phyloP scores from a whole-genome alignment of 495 filamentous ascomycete species.

The Rostrohypoxylon terebratum region DNA sequence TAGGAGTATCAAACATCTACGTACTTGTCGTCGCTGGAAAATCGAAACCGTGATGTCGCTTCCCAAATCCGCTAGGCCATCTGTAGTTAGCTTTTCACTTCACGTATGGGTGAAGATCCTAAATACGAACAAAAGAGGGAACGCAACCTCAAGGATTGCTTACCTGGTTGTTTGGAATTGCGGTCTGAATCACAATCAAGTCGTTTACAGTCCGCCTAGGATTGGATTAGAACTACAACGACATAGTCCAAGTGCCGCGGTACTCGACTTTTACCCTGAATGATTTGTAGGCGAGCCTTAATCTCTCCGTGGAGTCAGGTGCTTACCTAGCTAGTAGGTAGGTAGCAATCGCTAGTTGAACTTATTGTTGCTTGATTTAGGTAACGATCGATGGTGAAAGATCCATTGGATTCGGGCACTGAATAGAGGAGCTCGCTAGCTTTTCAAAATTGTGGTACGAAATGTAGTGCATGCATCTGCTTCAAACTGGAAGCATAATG shows the following conservation, averaged over 20 bases:
- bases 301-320: not conserved
- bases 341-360: not conserved
- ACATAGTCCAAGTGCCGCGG: not conserved
- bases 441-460: not conserved
- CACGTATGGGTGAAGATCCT: not conserved
- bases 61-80: not conserved
- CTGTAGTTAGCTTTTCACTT: not conserved
- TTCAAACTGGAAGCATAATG: not conserved
- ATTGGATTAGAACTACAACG: not conserved
- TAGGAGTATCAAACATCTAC: not conserved
- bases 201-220: not conserved
- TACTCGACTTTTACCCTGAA: not conserved
- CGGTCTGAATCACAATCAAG: not conserved
- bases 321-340: not conserved
- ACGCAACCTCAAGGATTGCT: not conserved
- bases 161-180: slow-evolving; percentile 9
- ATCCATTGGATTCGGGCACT: not conserved
- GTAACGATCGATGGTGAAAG: not conserved
- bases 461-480: not conserved
- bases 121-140: not conserved
- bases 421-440: not conserved
- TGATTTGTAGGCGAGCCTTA: not conserved
- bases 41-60: not conserved
- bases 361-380: not conserved
- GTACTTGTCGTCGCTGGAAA: not conserved